Percentiles rank a stretch among this genome's conserved stretches.
These are phyloP conservation scores for Neurospora sp. DNA, from an alignment of 495 filamentous ascomycete genomes.

Conservation along the genomic window DNA sequence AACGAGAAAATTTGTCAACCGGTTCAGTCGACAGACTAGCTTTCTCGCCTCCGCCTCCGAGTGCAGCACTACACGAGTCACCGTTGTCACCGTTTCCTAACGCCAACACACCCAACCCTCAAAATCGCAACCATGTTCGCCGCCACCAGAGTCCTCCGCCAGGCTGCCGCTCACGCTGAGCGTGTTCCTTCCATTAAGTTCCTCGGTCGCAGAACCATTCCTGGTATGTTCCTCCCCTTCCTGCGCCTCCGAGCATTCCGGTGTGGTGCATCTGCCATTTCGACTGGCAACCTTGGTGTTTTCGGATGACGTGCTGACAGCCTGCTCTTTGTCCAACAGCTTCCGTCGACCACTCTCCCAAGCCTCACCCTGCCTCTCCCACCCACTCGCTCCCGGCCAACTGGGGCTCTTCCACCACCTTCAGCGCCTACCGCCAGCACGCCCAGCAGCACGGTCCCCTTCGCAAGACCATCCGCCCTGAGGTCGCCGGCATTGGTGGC, in stretches of 20 bases:
- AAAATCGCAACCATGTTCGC: slow-evolving; percentile 42
- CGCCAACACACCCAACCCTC: background rate
- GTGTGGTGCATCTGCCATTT: background rate
- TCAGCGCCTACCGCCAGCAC: slow-evolving; percentile 83
- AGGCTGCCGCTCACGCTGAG: slow-evolving; percentile 49
- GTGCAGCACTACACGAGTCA: background rate
- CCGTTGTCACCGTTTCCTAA: slow-evolving; percentile 1
- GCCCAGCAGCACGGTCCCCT: slow-evolving; percentile 93
- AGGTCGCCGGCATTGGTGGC: slow-evolving; percentile 51
- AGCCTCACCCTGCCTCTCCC: slow-evolving; percentile 52
- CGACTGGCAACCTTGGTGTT: background rate
- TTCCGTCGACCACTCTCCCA: slow-evolving; percentile 72
- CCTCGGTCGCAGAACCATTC: slow-evolving; percentile 74
- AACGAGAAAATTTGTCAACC: background rate
- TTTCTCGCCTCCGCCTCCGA: background rate
- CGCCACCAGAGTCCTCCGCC: slow-evolving; percentile 53
- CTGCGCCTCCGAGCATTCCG: background rate
- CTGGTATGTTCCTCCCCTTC: slow-evolving; percentile 48
- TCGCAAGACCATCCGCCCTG: slow-evolving; percentile 41
- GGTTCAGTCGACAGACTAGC: background rate
- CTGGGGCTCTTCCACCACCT: slow-evolving; percentile 43
- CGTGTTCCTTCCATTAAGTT: slow-evolving; percentile 84
- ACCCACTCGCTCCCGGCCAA: slow-evolving; percentile 45
- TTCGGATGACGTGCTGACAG: background rate
- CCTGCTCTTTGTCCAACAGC: slow-evolving; percentile 29